A percentile compares a stretch with the other conserved stretches of the same genome.
These are phyloP conservation scores for Talaromyces proteolyticus DNA, from an alignment of 495 filamentous ascomycete species.

Conservation along the genomic window DNA sequence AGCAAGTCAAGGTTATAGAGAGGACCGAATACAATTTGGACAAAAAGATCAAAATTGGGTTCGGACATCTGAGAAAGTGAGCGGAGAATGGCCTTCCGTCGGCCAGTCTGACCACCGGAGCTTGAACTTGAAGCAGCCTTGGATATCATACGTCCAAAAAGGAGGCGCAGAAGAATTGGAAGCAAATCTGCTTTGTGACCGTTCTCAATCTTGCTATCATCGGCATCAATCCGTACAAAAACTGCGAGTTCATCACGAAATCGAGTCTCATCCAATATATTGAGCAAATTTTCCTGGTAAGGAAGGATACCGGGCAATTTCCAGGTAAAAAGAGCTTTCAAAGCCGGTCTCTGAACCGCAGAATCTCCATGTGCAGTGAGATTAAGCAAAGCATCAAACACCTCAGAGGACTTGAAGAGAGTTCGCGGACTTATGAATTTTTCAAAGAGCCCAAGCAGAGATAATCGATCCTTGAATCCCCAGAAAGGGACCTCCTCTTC, in stretches of 20 bases:
- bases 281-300: constrained; percentile 83
- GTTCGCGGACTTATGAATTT: constrained; percentile 80
- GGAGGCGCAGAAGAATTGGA: constrained; percentile 77
- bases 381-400: constrained; percentile 64
- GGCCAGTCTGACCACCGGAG: constrained; percentile 54
- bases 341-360: constrained; percentile 76
- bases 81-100: constrained; percentile 59
- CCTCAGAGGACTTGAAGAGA: constrained; percentile 70
- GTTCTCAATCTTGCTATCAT: constrained; percentile 67
- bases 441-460: constrained; percentile 75
- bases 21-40: constrained; percentile 74
- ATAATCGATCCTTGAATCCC: constrained; percentile 69
- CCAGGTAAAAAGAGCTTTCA: constrained; percentile 87
- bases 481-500: constrained; percentile 24
- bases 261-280: constrained; percentile 82
- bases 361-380: constrained; percentile 81
- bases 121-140: constrained; percentile 55
- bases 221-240: constrained; percentile 64
- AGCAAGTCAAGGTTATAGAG: constrained; percentile 54
- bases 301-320: constrained; percentile 66
- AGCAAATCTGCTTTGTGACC: constrained; percentile 67
- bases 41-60: constrained; percentile 67
- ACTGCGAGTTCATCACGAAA: constrained; percentile 89
- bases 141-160: constrained; percentile 85
- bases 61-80: constrained; percentile 54